Evolutionary conservation across 805 yeast species (phyloP), one percentile per base, ranked within the genome.

Genomic region (Pichia californica): DNA sequence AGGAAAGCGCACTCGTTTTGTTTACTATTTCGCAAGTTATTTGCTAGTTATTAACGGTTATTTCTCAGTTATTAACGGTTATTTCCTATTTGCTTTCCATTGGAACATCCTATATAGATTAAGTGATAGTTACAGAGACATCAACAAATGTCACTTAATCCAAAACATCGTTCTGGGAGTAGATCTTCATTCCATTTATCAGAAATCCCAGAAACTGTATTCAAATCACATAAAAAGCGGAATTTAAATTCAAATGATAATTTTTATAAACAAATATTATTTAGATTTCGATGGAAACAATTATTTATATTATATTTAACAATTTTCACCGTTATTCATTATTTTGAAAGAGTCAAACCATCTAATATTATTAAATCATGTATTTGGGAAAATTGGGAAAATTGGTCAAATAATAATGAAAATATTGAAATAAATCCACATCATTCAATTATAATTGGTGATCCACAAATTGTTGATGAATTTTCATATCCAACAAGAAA

Each of bases 391-490:
- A 59, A 58, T 0, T 83, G 91, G 89, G 88, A 81, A 51, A 36
- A 21, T 21, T 21, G 25, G 25, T 21, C 25, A 21, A 21, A 21
- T 21, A 8, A 6, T 6, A 21, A 21, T 21, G 5, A 37, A 7
- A n/a, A n/a, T n/a, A n/a, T n/a, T 9, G 44, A 37, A 7, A 35
- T 59, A 2, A 42, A 46, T n/a, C 65, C 65, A 6, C 52, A 54
- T 41, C 56, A 52, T 32, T 36, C 58, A 2, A 47, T 60, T 27
- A 31, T 93, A 11, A 70, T 87, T 29, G 98, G 97, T 0, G 99
- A 93, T 58, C 99, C 99, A 0, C 99, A 93, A 61, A 71, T 93
- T 34, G 83, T 93, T 55, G 99, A 93, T 57, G 83, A 71, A 21
- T 77, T 84, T 61, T 84, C 98, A 0, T 93, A 93, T 59, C 95